These are phyloP conservation scores for Peronosclerospora sorghi DNA, from an alignment of 352 stramenopile genomes.

Conservation along the genomic window DNA sequence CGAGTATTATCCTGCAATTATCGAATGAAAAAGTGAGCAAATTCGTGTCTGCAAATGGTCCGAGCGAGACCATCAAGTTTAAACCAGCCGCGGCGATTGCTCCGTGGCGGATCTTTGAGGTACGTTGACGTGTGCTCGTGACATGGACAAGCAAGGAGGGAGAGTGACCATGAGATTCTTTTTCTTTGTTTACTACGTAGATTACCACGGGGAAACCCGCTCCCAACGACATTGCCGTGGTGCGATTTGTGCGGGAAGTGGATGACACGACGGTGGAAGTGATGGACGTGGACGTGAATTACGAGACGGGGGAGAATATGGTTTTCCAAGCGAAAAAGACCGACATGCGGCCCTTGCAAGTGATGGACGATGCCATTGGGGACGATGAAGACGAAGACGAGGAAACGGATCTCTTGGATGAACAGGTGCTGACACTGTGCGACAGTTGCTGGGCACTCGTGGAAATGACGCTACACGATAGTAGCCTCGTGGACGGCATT, in stretches of 20 bases:
- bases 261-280: conserved; percentile 69
- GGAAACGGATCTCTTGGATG: conserved; percentile 57
- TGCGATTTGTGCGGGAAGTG: conserved; percentile 70
- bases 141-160: too few relatives aligned
- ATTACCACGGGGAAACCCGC: conserved; percentile 66
- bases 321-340: conserved; percentile 56
- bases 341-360: conserved; percentile 56
- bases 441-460: conserved; percentile 80
- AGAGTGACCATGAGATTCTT: too few relatives aligned
- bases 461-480: conserved; percentile 71
- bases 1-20: conserved; percentile 71
- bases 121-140: too few relatives aligned
- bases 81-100: conserved; percentile 49
- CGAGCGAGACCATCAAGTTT: conserved; percentile 40
- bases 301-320: conserved; percentile 79
- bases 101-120: conserved; percentile 79
- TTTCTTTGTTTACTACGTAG: conserved; percentile 18
- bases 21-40: conserved; percentile 60
- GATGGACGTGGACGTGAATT: conserved; percentile 83
- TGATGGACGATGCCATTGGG: conserved; percentile 70
- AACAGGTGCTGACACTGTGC: conserved; percentile 79
- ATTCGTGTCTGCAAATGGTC: conserved; percentile 40
- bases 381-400: conserved; percentile 75
- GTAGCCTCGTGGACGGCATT: conserved; percentile 46
- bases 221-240: conserved; percentile 76